Conservation (phyloP, 768 basidiomycete species). For the Termitomyces sp. region DNA sequence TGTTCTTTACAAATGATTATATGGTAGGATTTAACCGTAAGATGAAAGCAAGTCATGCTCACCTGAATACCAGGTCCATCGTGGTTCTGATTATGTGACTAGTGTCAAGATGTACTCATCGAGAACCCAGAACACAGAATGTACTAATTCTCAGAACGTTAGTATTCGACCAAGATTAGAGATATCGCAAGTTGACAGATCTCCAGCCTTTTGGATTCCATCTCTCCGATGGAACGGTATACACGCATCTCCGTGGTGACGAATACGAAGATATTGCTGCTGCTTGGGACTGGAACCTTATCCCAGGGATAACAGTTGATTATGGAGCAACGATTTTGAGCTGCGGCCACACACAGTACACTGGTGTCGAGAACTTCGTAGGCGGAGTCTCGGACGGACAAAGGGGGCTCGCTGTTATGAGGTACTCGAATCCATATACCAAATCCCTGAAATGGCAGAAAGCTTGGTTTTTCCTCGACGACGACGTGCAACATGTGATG, state of each 20-base stretch:
- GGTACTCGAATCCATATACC: constrained; percentile 60
- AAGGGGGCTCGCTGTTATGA: constrained; percentile 56
- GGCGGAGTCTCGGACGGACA: constrained; percentile 58
- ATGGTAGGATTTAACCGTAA: constrained; percentile 35
- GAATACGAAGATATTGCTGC: constrained; percentile 73
- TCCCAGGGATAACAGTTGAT: constrained; percentile 67
- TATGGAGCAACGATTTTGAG: constrained; percentile 49
- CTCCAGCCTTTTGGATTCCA: constrained; percentile 60
- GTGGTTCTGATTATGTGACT: constrained; percentile 53
- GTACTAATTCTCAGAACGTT: constrained; percentile 58
- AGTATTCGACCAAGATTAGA: constrained; percentile 6
- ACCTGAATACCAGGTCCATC: constrained; percentile 44
- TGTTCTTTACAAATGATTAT: constrained; percentile 63
- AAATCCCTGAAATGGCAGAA: constrained; percentile 55
- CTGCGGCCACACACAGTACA: constrained; percentile 36
- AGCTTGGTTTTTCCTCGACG: constrained; percentile 66
- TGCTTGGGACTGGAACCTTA: constrained; percentile 73
- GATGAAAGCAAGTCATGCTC: neutral
- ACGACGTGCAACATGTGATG: constrained; percentile 61
- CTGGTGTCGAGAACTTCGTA: constrained; percentile 52
- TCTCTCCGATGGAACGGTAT: constrained; percentile 56
- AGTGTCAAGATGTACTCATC: constrained; percentile 60
- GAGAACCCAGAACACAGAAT: constrained; percentile 57
- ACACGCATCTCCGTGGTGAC: constrained; percentile 57
- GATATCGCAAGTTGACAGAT: neutral